Base-by-base conservation (phyloP, 768 basidiomycete species). In the Naganishia kalamii region DNA sequence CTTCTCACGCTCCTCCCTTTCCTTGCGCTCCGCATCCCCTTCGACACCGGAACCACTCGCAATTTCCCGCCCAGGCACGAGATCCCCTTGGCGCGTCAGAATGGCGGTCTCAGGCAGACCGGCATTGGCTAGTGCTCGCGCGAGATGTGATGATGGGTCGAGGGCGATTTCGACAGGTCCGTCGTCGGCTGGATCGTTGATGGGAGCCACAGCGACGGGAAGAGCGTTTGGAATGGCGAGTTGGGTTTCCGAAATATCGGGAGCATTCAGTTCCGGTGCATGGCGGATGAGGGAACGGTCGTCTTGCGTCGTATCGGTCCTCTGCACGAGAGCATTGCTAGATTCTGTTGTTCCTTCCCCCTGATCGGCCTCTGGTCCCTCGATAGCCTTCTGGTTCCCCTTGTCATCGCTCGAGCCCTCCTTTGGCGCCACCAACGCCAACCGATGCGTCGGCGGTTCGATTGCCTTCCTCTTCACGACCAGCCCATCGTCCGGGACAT, bases 21-120 rank as follows among this genome's bases (percentile, higher is more conserved):
- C 11, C 4, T 59, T 29, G 29, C 66, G 63, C 27, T 75, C 70
- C 41, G 67, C 68, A n/a, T 65, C 52, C 27, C 76, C 74, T 57
- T 69, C 70, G 21, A 71, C 69, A 4, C 71, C 67, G 1, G 51
- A 61, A 1, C 75, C 77, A 29, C 67, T 66, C 7, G 72, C 68
- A 8, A 70, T 46, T 43, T 78, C 77, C 7, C 73, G 66, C 44
- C 66, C 52, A 2, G 77, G 77, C 0, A 78, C 75, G 37, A 78
- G 62, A 27, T 70, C 66, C 6, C 77, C 75, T 48, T 72, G 70
- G 35, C 54, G 65, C 0, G 73, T 74, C 0, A 74, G 65, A 21
- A 78, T 52, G 1, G 74, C 76, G 4, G 78, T 79, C 7, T 71
- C 65, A 2, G 78, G 78, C 3, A 79, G 57, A 15, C 78, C 78